phyloP scores from a whole-genome alignment of 225 moss, liverwort and hornwort species.

The Neckera pumila region DNA sequence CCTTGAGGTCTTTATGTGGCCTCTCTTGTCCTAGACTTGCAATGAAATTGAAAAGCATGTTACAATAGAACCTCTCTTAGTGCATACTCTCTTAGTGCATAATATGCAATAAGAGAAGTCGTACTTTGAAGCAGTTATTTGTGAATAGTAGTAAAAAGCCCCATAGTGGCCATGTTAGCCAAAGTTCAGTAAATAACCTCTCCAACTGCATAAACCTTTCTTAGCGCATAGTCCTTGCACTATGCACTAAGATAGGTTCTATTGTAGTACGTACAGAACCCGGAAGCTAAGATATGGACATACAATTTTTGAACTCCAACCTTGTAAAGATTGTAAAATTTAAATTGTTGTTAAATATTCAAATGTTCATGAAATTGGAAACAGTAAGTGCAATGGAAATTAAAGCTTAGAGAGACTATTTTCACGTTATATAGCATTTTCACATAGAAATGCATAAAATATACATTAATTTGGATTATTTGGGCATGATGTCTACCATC shows the following conservation, averaged over 20 bases:
- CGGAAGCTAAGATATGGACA: fast-evolving
- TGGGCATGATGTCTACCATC: not conserved
- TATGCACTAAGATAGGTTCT: too few relatives aligned
- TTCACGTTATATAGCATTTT: not conserved
- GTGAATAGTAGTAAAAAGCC: too few relatives aligned
- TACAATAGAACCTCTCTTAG: too few relatives aligned
- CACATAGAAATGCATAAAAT: not conserved
- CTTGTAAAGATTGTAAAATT: not conserved
- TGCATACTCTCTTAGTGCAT: too few relatives aligned
- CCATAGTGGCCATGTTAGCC: too few relatives aligned
- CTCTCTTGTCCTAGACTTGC: not conserved
- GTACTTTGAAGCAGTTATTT: too few relatives aligned
- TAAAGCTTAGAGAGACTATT: not conserved
- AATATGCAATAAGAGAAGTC: too few relatives aligned
- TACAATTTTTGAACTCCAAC: not conserved
- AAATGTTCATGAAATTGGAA: not conserved
- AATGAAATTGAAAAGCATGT: not conserved
- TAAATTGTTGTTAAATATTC: not conserved
- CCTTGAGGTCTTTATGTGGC: not conserved
- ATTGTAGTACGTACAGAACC: too few relatives aligned
- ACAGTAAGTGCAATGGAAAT: fast-evolving
- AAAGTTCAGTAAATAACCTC: too few relatives aligned
- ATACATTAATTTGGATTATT: not conserved
- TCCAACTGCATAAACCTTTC: too few relatives aligned
- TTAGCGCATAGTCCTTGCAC: too few relatives aligned